Evolutionary conservation across 768 basidiomycete species (phyloP), one percentile per base, ranked within the genome.

Genomic region (Russula vinacea): DNA sequence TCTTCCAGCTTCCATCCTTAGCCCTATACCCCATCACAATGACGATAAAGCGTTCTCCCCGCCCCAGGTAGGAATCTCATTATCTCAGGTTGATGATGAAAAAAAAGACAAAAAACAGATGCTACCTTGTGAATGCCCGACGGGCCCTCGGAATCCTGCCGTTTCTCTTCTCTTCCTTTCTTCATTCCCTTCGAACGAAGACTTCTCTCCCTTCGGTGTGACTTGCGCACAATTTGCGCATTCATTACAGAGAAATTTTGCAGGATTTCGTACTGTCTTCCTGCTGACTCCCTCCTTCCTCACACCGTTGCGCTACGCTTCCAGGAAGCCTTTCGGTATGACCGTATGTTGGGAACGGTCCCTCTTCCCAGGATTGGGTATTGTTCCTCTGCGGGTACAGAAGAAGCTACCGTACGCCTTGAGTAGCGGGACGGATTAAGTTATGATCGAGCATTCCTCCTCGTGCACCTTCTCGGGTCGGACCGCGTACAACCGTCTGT

Each of bases 391-490:
- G 44, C 44, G 44, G 44, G n/a, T 54, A 24, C 35, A 35, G n/a
- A n/a, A 16, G n/a, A 35, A 51, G 29, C 26, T 29, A 29, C 17
- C 26, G 3, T 19, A 45, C 44, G 7, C 35, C 35, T 35, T 35
- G 40, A 42, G 5, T 14, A 17, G n/a, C n/a, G 37, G 29, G 58
- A 40, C 47, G 59, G 5, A 33, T 44, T 9, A 44, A 42, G 51
- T n/a, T 53, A 17, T 51, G 50, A 52, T 53, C 40, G 40, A 26
- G 40, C 26, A 19, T 44, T 26, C 22, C 24, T 45, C 24, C 35
- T 55, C 44, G 33, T 61, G 22, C 22, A 55, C 60, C 16, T 53
- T 8, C 33, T 54, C 42, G 42, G n/a, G 40, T 54, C 52, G 60
- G 42, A n/a, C 33, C 51, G 40, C 49, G 33, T 6, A 33, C n/a